Base-by-base conservation (phyloP, 768 basidiomycete genomes). In the Mrakia gelida region DNA sequence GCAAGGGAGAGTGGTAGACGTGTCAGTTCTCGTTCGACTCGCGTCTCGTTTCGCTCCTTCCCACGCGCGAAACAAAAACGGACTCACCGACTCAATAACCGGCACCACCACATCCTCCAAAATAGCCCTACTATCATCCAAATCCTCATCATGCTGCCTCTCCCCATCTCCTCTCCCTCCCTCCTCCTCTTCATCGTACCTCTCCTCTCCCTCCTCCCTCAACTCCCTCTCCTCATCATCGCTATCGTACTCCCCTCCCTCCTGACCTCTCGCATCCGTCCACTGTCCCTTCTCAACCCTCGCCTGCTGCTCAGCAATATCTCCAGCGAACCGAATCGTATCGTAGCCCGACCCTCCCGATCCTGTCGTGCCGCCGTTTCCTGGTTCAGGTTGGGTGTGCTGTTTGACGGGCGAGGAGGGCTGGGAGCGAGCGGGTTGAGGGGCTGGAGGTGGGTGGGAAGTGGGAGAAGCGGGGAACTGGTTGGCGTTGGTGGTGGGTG, bases 31-130 rank as follows among this genome's bases (percentile, higher is more conserved):
- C 0, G 49, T 52, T 59, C 34, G 21, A 13, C 6, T 15, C 34
- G 16, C 15, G 0, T 56, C 43, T 28, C 28, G 34, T 28, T 30
- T 15, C 23, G 0, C 16, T 45, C n/a, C 49, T 56, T 0, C 59
- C 15, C 43, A 7, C 26, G 11, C 30, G 9, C 41, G 23, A 23
- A n/a, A 11, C 49, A 68, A 28, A 16, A 38, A 52, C 16, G 23
- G 65, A 86, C 91, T 84, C 81, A 98, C 96, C 79, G 93, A 95
- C 63, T 95, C 93, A 81, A 98, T 91, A n/a, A 95, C 95, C 32
- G 97, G 97, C 41, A 98, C 86, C 73, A 98, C 91, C 43, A 99
- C 96, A 3, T 94, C 94, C 82, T 97, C 95, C 54, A 98, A 87
- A 91, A 98, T 96, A n/a, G 92, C 91, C 71, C 84, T 75, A 45